Base-by-base conservation (phyloP, 2,329 filamentous ascomycete species). In the Madurella mycetomatis region DNA sequence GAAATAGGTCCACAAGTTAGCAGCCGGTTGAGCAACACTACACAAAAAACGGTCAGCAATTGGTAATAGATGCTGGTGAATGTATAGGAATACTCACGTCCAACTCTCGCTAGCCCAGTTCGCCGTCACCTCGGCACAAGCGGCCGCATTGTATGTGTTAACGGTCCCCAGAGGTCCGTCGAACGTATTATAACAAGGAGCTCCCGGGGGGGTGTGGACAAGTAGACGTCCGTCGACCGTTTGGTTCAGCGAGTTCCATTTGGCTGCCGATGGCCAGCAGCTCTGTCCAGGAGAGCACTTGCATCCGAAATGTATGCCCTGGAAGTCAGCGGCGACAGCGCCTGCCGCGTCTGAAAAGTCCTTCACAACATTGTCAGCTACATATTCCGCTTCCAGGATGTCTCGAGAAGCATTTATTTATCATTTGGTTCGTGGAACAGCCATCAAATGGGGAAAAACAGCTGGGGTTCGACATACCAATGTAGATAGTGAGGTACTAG, bases 1-100 rank as follows among this genome's bases (percentile, higher is more conserved):
- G 54, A 68, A 72, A 60, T 71, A 73, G 17, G 70, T 73, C 72
- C 71, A 73, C 30, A 74, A 51, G 30, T 52, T 62, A 2, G 69
- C 65, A 2, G 47, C 63, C 2, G 64, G 63, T 41, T 54, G 49
- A 7, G 53, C 53, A 19, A 56, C 57, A 1, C 61, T 65, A 43
- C 19, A 2, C 0, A n/a, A n/a, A 11, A 47, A 11, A 16, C 4
- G 13, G 42, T 56, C 42, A 56, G 56, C 11, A 2, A 15, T 15
- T 25, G 41, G 8, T 9, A 1, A 4, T 5, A 18, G 25, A 25
- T 25, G 25, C 25, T 7, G 25, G 7, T 25, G 25, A 7, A 9
- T 25, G 12, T 17, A 12, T 3, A 9, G 19, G 17, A 2, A 11
- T 39, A 67, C 70, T 63, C 45, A 72, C 71, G 61, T 67, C 72